phyloP scores from a whole-genome alignment of 2,329 filamentous ascomycete genomes.

The Penicillium sp. region DNA sequence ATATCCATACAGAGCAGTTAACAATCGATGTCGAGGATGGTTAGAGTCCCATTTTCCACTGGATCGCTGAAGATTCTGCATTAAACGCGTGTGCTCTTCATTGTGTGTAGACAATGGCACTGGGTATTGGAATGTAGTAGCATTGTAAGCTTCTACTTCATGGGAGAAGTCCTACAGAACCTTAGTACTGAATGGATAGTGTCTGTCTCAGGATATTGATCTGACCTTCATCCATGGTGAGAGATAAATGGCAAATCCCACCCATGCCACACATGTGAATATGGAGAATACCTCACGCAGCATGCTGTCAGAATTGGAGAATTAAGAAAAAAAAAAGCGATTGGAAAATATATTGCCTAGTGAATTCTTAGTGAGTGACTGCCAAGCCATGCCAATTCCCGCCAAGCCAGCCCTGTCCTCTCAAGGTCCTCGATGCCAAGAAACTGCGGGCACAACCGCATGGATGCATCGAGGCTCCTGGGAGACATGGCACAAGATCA shows the following conservation, averaged over 20 bases:
- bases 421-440: slow-evolving; percentile 10
- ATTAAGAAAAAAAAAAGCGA: not conserved
- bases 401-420: not conserved
- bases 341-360: not conserved
- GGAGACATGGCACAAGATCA: not conserved
- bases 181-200: not conserved
- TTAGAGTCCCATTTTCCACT: slow-evolving; percentile 17
- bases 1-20: slow-evolving; percentile 27
- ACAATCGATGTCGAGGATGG: slow-evolving; percentile 27
- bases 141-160: not conserved
- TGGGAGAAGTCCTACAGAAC: not conserved
- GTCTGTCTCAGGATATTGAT: not conserved
- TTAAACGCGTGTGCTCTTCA: slow-evolving; percentile 15
- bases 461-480: too few relatives aligned
- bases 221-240: not conserved
- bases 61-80: slow-evolving; percentile 14
- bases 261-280: not conserved
- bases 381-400: not conserved
- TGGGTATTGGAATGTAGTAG: not conserved
- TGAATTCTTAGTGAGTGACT: not conserved
- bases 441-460: not conserved
- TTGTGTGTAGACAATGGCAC: not conserved
- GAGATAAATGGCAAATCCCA: not conserved
- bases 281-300: not conserved
- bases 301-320: not conserved